phyloP scores from a whole-genome alignment of 192 early-diverging fungal genomes.

The Umbelopsis vinacea region DNA sequence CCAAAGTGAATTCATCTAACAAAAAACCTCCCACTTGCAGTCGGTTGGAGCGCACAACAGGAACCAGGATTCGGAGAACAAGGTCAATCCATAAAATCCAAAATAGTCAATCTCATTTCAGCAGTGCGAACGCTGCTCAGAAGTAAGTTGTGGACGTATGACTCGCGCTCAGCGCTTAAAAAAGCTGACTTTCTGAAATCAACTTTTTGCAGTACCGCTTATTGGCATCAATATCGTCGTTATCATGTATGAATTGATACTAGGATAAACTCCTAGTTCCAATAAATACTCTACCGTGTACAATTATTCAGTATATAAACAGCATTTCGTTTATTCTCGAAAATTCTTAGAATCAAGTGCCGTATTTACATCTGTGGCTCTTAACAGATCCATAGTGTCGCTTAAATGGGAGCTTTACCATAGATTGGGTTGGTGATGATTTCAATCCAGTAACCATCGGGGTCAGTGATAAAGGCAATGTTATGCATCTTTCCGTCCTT shows the following conservation, averaged over 20 bases:
- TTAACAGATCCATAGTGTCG: background rate
- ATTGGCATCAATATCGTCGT: slow-evolving; percentile 80
- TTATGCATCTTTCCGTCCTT: slow-evolving; percentile 79
- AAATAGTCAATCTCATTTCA: slow-evolving; percentile 86
- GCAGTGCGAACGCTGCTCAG: slow-evolving; percentile 88
- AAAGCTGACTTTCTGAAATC: background rate
- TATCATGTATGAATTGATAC: slow-evolving; percentile 80
- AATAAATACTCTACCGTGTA: background rate
- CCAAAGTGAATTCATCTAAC: background rate
- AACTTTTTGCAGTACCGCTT: slow-evolving; percentile 67
- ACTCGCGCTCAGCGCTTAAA: background rate
- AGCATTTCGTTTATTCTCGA: background rate
- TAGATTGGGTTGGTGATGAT: slow-evolving; percentile 28
- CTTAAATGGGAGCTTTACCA: background rate
- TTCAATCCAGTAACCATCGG: slow-evolving; percentile 87
- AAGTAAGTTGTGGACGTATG: slow-evolving; percentile 55
- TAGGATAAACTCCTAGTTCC: slow-evolving; percentile 62
- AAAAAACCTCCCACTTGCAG: slow-evolving; percentile 22
- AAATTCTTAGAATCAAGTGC: background rate
- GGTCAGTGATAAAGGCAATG: slow-evolving; percentile 85
- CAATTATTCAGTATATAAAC: background rate
- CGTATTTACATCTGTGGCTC: background rate
- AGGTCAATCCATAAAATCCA: slow-evolving; percentile 74
- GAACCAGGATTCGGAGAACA: slow-evolving; percentile 66
- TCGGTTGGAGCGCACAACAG: slow-evolving; percentile 51